Evolutionary conservation across 768 basidiomycete species (phyloP).

Genomic region (Psilocybe cubensis): DNA sequence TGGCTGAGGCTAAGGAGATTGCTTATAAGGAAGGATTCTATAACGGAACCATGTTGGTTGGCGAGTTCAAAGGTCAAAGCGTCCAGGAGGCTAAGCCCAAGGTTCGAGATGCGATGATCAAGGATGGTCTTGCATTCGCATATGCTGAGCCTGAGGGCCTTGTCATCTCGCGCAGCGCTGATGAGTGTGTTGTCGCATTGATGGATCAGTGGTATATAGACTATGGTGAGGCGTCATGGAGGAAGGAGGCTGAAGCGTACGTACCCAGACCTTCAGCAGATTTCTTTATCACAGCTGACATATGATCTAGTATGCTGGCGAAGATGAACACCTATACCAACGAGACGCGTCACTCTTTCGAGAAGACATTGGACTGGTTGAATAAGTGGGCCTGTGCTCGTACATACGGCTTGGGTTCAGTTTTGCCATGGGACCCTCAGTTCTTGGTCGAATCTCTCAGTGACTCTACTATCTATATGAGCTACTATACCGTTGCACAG

Average conservation of each 20-base stretch:
- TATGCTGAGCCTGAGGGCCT: slow-evolving; percentile 96
- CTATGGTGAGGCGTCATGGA: slow-evolving; percentile 94
- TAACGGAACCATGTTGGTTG: slow-evolving; percentile 87
- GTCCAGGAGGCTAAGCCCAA: slow-evolving; percentile 93
- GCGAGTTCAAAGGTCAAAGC: slow-evolving; percentile 85
- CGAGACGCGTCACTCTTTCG: slow-evolving; percentile 94
- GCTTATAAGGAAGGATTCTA: slow-evolving; percentile 99
- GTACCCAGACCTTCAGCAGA: slow-evolving; percentile 27
- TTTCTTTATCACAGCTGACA: slow-evolving; percentile 8
- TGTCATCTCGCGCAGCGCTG: slow-evolving; percentile 88
- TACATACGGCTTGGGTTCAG: slow-evolving; percentile 93
- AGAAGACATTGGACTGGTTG: slow-evolving; percentile 91
- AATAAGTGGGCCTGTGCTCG: slow-evolving; percentile 99
- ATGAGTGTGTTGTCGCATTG: slow-evolving; percentile 96
- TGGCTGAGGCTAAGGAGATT: slow-evolving; percentile 96
- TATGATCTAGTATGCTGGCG: slow-evolving; percentile 61
- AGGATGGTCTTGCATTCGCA: slow-evolving; percentile 74
- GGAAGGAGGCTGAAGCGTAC: slow-evolving; percentile 79
- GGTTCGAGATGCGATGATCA: slow-evolving; percentile 85
- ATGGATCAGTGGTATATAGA: slow-evolving; percentile 99
- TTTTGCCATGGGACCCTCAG: slow-evolving; percentile 94
- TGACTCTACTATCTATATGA: slow-evolving; percentile 99
- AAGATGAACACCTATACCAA: slow-evolving; percentile 88
- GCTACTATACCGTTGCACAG: slow-evolving; percentile 95
- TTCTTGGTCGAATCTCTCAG: slow-evolving; percentile 97